Evolutionary conservation across 2,329 filamentous ascomycete genomes (phyloP).

Genomic region (Hypoxylon sp.): DNA sequence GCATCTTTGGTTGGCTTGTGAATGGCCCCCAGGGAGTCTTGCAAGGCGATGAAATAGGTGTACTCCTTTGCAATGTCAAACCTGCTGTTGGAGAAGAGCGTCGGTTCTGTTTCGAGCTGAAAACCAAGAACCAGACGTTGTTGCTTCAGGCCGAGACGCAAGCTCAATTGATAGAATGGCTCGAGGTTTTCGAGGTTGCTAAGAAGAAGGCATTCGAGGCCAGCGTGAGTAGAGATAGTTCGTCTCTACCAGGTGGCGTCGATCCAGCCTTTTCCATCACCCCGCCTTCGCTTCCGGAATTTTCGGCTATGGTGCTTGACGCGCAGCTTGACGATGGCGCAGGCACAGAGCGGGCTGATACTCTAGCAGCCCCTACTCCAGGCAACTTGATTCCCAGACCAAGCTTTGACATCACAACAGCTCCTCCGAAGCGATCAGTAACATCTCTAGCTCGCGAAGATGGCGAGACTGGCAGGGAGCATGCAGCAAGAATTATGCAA

Average conservation of each 20-base stretch:
- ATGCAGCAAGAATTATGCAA: constrained; percentile 88
- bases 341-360: constrained; percentile 67
- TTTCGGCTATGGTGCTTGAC: constrained; percentile 81
- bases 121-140: constrained; percentile 92
- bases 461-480: constrained; percentile 78
- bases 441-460: constrained; percentile 70
- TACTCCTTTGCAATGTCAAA: constrained; percentile 90
- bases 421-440: constrained; percentile 62
- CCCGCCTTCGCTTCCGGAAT: constrained; percentile 86
- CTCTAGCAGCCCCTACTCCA: constrained; percentile 70
- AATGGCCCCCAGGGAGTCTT: constrained; percentile 87
- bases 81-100: constrained; percentile 92
- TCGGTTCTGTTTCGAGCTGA: constrained; percentile 97
- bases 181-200: constrained; percentile 89
- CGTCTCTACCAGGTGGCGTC: constrained; percentile 57
- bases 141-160: constrained; percentile 94
- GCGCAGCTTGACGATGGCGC: constrained; percentile 59
- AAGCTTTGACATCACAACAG: constrained; percentile 73
- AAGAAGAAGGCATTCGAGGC: constrained; percentile 91
- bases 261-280: constrained; percentile 92
- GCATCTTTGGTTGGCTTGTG: constrained; percentile 94
- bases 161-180: constrained; percentile 90
- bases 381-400: constrained; percentile 67
- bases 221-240: constrained; percentile 62
- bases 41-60: constrained; percentile 95